Percentiles rank a stretch among this genome's conserved stretches.
Evolutionary conservation across 352 stramenopile species (phyloP).

Genomic region (Phytophthora colocasiae): DNA sequence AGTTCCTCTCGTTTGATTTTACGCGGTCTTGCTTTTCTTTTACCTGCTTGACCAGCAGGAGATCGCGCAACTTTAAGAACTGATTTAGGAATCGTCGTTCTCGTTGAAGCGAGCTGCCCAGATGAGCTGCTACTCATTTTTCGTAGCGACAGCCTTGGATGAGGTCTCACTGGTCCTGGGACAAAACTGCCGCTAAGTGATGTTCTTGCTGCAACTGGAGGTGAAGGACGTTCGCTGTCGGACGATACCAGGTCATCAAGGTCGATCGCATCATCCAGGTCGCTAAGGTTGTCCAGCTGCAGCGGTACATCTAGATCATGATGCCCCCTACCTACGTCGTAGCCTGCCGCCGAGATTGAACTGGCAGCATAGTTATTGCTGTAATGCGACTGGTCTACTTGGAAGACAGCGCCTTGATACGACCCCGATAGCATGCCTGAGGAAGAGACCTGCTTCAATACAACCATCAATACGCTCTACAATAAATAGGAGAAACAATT

Average conservation of each 20-base stretch:
- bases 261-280: constrained; percentile 67
- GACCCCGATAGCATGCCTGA: constrained; percentile 12
- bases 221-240: constrained; percentile 43
- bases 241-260: constrained; percentile 60
- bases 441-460: constrained; percentile 15
- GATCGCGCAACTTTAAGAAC: constrained; percentile 11
- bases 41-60: constrained; percentile 22
- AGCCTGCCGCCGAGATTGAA: constrained; percentile 8
- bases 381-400: constrained; percentile 24
- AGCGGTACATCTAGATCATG: constrained; percentile 43
- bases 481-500: background rate
- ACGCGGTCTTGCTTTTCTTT: constrained; percentile 40
- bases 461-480: constrained; percentile 1
- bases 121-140: constrained; percentile 18
- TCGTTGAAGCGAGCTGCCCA: constrained; percentile 6
- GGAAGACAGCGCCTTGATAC: constrained; percentile 14
- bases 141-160: constrained; percentile 17
- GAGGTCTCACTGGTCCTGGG: constrained; percentile 14
- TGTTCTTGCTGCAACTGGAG: constrained; percentile 35
- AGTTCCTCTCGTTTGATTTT: constrained; percentile 46
- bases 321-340: constrained; percentile 21
- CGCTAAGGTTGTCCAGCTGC: constrained; percentile 56
- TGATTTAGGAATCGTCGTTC: constrained; percentile 6
- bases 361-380: constrained; percentile 4
- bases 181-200: constrained; percentile 40